phyloP scores from a whole-genome alignment of 768 basidiomycete genomes.

The Xanthoconium stramineum region DNA sequence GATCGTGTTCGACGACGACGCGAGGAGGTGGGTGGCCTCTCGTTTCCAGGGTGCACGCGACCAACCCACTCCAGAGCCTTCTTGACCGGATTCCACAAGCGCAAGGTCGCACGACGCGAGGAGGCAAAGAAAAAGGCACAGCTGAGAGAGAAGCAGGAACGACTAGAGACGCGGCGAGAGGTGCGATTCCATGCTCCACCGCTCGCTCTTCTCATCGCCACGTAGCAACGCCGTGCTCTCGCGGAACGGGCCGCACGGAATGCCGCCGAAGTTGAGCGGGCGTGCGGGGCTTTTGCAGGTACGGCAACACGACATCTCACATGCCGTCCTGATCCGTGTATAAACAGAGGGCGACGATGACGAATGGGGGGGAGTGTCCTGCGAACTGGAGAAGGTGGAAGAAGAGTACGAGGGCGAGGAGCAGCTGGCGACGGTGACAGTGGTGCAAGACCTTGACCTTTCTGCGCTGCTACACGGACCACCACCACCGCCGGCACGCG shows the following conservation, averaged over 20 bases:
- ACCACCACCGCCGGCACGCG: constrained; percentile 2
- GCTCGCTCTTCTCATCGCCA: constrained; percentile 11
- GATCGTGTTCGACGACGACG: constrained; percentile 83
- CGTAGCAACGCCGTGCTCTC: constrained; percentile 72
- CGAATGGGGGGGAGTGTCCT: constrained; percentile 47
- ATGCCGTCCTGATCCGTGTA: constrained; percentile 12
- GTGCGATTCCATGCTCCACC: constrained; percentile 39
- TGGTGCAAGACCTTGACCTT: constrained; percentile 89
- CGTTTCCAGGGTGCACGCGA: constrained; percentile 18
- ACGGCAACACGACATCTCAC: constrained; percentile 10
- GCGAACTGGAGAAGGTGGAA: constrained; percentile 40
- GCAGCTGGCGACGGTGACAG: constrained; percentile 82
- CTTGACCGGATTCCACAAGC: constrained; percentile 90
- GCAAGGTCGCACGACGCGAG: constrained; percentile 82
- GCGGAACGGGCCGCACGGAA: constrained; percentile 77
- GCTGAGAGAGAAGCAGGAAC: constrained; percentile 73
- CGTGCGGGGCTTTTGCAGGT: constrained; percentile 58
- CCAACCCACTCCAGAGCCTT: constrained; percentile 58
- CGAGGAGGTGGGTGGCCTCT: constrained; percentile 53
- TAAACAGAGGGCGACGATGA: constrained; percentile 34
- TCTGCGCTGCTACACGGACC: constrained; percentile 53
- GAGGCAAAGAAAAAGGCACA: constrained; percentile 69
- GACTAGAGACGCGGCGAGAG: constrained; percentile 72
- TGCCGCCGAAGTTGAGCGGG: constrained; percentile 71
- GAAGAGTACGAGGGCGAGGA: constrained; percentile 83